Conservation (phyloP, 2,329 filamentous ascomycete species). For the Fusarium sp. region DNA sequence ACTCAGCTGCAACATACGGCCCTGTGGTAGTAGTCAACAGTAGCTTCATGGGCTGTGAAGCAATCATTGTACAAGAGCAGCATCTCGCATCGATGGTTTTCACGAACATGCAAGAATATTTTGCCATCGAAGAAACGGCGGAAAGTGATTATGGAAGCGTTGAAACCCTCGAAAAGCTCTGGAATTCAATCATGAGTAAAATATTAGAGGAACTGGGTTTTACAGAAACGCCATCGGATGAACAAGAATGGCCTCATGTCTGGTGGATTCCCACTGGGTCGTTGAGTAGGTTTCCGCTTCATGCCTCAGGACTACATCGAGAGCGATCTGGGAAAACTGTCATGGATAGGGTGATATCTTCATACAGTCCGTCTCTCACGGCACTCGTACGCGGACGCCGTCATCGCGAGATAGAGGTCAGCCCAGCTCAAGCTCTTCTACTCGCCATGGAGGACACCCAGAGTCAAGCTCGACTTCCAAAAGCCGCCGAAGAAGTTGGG, state of each 20-base stretch:
- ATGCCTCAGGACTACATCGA: slow-evolving; percentile 8
- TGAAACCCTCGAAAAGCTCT: neutral
- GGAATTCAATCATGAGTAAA: neutral
- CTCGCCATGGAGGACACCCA: neutral
- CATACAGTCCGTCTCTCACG: slow-evolving; percentile 1
- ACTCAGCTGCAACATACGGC: neutral
- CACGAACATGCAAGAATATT: neutral
- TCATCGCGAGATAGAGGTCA: neutral
- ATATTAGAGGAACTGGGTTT: neutral
- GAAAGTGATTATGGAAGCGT: neutral
- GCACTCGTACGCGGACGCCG: neutral
- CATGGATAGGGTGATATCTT: slow-evolving; percentile 4
- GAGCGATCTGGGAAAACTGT: neutral
- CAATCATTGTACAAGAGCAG: neutral
- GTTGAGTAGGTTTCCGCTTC: slow-evolving; percentile 11
- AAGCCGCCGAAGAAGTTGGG: neutral
- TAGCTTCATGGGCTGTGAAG: neutral
- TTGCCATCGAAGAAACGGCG: rapidly evolving
- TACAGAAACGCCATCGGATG: neutral
- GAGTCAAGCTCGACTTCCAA: neutral
- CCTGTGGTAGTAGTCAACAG: neutral
- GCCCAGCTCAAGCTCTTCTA: neutral
- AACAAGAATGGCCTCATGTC: neutral
- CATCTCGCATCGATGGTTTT: neutral
- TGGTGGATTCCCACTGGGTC: slow-evolving; percentile 8